Base-by-base conservation (phyloP, 148 eudicot genomes). In the Vaccinium macrocarpon region DNA sequence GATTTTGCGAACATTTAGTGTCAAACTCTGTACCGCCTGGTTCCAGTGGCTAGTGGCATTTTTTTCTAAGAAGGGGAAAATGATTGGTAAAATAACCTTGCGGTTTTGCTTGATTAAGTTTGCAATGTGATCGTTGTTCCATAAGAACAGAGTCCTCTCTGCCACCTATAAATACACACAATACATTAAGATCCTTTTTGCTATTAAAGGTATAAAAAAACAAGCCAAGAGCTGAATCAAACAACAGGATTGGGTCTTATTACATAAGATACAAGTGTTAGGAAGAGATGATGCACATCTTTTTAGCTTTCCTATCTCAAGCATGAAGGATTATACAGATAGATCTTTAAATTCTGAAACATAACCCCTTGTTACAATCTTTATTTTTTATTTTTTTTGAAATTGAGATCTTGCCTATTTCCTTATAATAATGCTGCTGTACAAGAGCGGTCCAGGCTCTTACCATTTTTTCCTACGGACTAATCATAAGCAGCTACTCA, bases 101-200 rank as follows among this genome's bases (percentile, higher is more conserved):
- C 88, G 84, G 73, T 89, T 90, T 83, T 89, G 90, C 79, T 89
- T 91, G 77, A 90, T 89, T 16, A 91, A 84, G 83, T 85, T 88
- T 76, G 89, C 92, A 61, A 90, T 83, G 52, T 90, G 92, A 66
- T 89, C 91, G 66, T 89, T 91, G 84, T 91, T 91, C 91, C 92
- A 89, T 48, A 89, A 81, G 84, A 90, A 90, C 86, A 90, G 84
- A 62, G 91, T 87, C 77, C 92, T 87, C 85, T 90, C 92, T n/a
- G 92, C 91, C 80, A 90, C 92, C 92, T 90, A 79, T 29, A 85
- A 42, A 84, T 23, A 48, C 9, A 76, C 16, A 55, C 9, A 81
- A 21, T 12, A 14, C 78, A 46, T 49, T 3, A 27, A 13, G 8
- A 7, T 32, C n/a, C 1, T 27, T 55, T 78, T 78, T 23, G 62